Conservation (phyloP, 495 filamentous ascomycete species). For the Talaromyces trachyspermus region DNA sequence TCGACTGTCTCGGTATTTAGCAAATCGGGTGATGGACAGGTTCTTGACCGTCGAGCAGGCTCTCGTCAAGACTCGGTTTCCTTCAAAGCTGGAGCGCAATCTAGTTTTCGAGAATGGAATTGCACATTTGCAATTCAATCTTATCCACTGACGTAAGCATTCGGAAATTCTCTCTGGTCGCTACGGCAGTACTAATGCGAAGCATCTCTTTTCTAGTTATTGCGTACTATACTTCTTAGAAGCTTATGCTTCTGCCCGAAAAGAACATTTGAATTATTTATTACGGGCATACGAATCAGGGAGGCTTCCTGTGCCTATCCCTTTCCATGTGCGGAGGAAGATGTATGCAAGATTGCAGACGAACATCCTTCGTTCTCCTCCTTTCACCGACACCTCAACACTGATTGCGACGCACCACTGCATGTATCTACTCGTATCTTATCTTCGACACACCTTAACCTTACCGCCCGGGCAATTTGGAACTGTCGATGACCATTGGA, state of each 20-base stretch:
- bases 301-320: conserved; percentile 30
- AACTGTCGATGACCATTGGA: conserved; percentile 34
- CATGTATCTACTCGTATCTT: conserved; percentile 35
- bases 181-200: conserved; percentile 1
- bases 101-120: conserved; percentile 27
- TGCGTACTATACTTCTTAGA: conserved; percentile 38
- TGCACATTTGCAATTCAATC: conserved; percentile 30
- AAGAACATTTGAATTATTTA: conserved; percentile 35
- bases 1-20: conserved; percentile 34
- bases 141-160: conserved; percentile 37
- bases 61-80: conserved; percentile 26
- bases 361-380: conserved; percentile 34
- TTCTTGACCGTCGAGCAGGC: conserved; percentile 26
- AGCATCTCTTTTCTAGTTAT: conserved; percentile 22
- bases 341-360: conserved; percentile 35
- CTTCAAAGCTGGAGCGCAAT: conserved; percentile 25
- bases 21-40: conserved; percentile 37
- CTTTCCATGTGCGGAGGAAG: conserved; percentile 22
- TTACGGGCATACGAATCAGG: conserved; percentile 36
- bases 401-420: conserved; percentile 41
- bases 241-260: conserved; percentile 31
- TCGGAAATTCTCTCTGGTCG: neutral
- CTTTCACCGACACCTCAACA: conserved; percentile 35
- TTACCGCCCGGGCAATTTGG: conserved; percentile 24
- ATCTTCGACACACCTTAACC: conserved; percentile 25